Evolutionary conservation across 495 filamentous ascomycete species (phyloP), one percentile per base, ranked within the genome.

Genomic region (Jackrogersella multiformis): DNA sequence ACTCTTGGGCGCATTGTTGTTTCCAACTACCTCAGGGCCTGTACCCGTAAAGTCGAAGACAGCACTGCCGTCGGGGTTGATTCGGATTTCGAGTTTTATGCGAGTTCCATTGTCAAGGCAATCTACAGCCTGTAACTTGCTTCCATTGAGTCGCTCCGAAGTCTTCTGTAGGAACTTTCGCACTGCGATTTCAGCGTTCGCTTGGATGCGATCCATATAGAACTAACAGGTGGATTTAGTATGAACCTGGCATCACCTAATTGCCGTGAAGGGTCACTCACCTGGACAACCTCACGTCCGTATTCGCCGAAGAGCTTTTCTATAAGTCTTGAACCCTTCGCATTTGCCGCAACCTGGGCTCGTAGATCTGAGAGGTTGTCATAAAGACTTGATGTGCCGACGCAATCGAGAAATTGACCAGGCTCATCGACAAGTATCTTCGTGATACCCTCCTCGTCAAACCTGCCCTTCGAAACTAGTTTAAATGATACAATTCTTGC

Each of bases 31-130:
- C 42, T 78, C 72, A 10, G 61, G 64, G 6, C 74, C 74, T 1
- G 75, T 78, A 16, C 75, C 75, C 1, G 74, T 72, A 30, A 78
- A 78, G 66, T 78, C 75, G 53, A 78, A 75, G 20, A 69, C 36
- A 5, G 74, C 75, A 24, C 64, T 66, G 5, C 70, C 75, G 36
- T 61, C 66, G 4, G 56, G 51, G 21, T 73, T 65, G 60, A 78
- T 78, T 20, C 65, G 73, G 21, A 78, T 70, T 20, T 63, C 65
- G 12, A 78, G 62, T 21, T 56, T 20, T 28, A 78, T 76, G 4
- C 72, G 69, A 9, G 74, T 76, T 44, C 75, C 75, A 55, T 78
- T 73, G 28, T 78, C 75, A 48, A 76, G 72, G 49, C 71, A 68
- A 24, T 78, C 75, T 4, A 70, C 46, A 5, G 75, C 74, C 10